Conservation (phyloP, 2,329 filamentous ascomycete genomes). For the Fusarium sp. region DNA sequence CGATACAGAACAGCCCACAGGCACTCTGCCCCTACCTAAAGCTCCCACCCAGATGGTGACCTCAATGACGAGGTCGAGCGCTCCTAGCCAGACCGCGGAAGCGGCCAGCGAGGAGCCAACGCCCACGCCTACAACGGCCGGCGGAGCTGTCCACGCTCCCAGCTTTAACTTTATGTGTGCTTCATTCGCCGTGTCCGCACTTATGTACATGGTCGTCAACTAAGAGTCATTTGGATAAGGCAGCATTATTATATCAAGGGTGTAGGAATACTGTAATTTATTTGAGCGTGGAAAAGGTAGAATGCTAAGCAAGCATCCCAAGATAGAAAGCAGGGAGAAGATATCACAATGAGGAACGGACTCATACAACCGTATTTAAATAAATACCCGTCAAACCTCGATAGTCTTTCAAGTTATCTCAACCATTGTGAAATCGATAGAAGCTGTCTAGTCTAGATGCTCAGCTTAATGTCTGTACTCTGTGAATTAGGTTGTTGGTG, state of each 20-base stretch:
- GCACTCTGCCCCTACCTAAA: conserved; percentile 32
- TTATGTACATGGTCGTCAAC: conserved; percentile 37
- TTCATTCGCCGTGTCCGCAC: conserved; percentile 33
- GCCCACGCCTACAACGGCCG: conserved; percentile 28
- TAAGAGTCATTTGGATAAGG: conserved; percentile 2
- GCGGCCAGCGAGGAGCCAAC: conserved; percentile 9
- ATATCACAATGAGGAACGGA: not conserved
- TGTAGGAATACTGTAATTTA: conserved; percentile 13
- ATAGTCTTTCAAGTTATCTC: fast-evolving
- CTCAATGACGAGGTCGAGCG: conserved; percentile 20
- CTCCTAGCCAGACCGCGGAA: conserved; percentile 15
- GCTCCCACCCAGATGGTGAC: conserved; percentile 25
- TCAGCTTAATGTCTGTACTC: no score
- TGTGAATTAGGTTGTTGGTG: not conserved
- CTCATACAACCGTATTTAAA: conserved; percentile 4
- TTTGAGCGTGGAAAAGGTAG: conserved; percentile 7
- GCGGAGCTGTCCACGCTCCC: conserved; percentile 27
- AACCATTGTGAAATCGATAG: not conserved
- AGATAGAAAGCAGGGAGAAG: conserved; percentile 28
- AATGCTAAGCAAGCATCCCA: conserved; percentile 13
- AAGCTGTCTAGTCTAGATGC: no score
- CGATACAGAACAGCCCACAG: conserved; percentile 38
- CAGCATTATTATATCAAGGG: not conserved
- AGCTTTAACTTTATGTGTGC: conserved; percentile 34
- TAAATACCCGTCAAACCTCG: conserved; percentile 3